Evolutionary conservation across 805 yeast genomes (phyloP), one percentile per base, ranked within the genome.

Genomic region (Kazachstania taianensis): DNA sequence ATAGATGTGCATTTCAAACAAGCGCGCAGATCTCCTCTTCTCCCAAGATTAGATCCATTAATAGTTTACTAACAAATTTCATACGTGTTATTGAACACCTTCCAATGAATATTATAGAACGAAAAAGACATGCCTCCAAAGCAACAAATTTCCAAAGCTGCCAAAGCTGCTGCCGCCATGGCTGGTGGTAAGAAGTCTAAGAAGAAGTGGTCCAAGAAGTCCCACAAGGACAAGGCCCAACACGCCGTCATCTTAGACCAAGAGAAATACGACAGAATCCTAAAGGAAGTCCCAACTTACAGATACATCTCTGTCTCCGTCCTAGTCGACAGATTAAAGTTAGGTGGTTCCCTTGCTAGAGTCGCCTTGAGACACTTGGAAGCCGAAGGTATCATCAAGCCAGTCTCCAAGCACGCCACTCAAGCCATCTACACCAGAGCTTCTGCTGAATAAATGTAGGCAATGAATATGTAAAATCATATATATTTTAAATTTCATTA

Each of bases 141-240:
- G 76, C 75, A 84, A 75, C 96, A 89, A 80, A 87, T 85, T 72
- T 81, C 96, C 65, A 89, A 89, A 78, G 96, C 96, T 72, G 96
- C 96, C 66, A 89, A 89, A 78, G 96, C 96, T 66, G 96, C 97
- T 65, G 97, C 97, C 76, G 97, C 96, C 70, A 76, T 85, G 81
- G 96, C 96, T 69, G 96, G 96, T 82, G 95, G 96, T 81, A 87
- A 87, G 83, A 86, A 89, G 68, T 85, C 95, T 72, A 92, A 92
- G 86, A 89, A 92, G 94, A 92, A 92, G 95, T 92, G 97, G 98
- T 83, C 94, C 82, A 87, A 89, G 81, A 96, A 96, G 73, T 86
- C 94, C 81, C 95, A 86, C 71, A 92, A 94, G 87, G 99, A 92
- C 75, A 89, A 83, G 94, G 97, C 98, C 61, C 89, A 84, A 70